Evolutionary conservation across 352 stramenopile species (phyloP).

Genomic region (Phytophthora sojae): DNA sequence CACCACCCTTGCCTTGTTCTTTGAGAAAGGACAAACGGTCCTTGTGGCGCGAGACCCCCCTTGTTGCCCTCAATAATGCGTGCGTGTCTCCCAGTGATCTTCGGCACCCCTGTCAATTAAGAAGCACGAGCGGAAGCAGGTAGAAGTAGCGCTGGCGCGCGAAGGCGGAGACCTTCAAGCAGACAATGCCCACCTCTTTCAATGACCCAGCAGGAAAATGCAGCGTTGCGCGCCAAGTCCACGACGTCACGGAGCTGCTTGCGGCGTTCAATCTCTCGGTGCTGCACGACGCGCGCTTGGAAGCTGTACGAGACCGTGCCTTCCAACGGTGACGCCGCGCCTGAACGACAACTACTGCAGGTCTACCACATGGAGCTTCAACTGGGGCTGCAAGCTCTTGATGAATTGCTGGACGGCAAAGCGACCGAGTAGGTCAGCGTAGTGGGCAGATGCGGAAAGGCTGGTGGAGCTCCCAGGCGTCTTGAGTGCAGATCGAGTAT

Average conservation of each 20-base stretch:
- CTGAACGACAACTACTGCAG: conserved; percentile 19
- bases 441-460: background rate
- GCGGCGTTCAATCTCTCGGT: conserved; percentile 39
- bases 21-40: conserved; percentile 10
- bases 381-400: conserved; percentile 11
- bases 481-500: conserved; percentile 3
- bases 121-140: too few relatives aligned
- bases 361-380: conserved; percentile 16
- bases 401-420: background rate
- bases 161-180: conserved; percentile 2
- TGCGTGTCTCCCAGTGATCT: too few relatives aligned
- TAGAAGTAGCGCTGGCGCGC: background rate
- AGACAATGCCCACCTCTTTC: conserved; percentile 9
- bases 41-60: too few relatives aligned
- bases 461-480: background rate
- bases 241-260: conserved; percentile 35
- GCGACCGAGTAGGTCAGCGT: background rate
- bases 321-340: conserved; percentile 28
- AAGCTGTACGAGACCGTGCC: conserved; percentile 26
- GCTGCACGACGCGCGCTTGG: conserved; percentile 28
- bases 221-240: conserved; percentile 32
- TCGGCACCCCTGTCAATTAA: too few relatives aligned
- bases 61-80: too few relatives aligned
- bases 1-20: background rate
- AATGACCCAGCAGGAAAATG: conserved; percentile 18